phyloP scores from a whole-genome alignment of 129 eudicot genomes.

The Pittosporum tobira region DNA sequence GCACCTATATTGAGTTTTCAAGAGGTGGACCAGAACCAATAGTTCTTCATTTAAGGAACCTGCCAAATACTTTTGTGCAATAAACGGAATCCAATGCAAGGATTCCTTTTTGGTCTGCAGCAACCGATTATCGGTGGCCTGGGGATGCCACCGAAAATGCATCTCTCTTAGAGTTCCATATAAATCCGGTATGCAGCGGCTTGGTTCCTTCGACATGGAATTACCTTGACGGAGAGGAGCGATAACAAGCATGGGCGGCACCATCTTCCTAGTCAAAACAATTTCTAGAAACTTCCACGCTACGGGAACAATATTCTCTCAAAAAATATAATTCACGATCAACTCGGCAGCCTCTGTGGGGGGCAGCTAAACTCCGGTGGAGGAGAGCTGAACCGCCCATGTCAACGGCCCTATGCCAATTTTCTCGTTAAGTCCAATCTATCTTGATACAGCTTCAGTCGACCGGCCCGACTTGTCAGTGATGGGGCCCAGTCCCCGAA shows the following conservation, averaged over 20 bases:
- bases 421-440: too few species aligned
- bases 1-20: too few species aligned
- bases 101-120: too few species aligned
- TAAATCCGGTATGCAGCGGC: slow-evolving; percentile 88
- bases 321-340: slow-evolving; percentile 64
- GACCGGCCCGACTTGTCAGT: too few species aligned
- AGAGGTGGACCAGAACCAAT: too few species aligned
- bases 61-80: too few species aligned
- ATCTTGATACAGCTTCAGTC: too few species aligned
- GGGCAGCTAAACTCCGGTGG: slow-evolving; percentile 65
- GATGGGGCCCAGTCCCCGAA: too few species aligned
- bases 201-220: slow-evolving; percentile 60
- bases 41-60: too few species aligned
- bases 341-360: slow-evolving; percentile 57
- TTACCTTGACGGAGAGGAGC: slow-evolving; percentile 84
- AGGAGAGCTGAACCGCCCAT: slow-evolving; percentile 61
- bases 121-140: too few species aligned
- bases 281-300: slow-evolving; percentile 90
- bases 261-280: slow-evolving; percentile 49
- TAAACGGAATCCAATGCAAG: too few species aligned
- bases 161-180: slow-evolving; percentile 76
- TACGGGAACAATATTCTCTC: slow-evolving; percentile 62
- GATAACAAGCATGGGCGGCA: slow-evolving; percentile 73
- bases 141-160: slow-evolving; percentile 62
- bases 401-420: slow-evolving; percentile 58